Conservation (phyloP, 73 alveolate species). For the Paramecium biaurelia region DNA sequence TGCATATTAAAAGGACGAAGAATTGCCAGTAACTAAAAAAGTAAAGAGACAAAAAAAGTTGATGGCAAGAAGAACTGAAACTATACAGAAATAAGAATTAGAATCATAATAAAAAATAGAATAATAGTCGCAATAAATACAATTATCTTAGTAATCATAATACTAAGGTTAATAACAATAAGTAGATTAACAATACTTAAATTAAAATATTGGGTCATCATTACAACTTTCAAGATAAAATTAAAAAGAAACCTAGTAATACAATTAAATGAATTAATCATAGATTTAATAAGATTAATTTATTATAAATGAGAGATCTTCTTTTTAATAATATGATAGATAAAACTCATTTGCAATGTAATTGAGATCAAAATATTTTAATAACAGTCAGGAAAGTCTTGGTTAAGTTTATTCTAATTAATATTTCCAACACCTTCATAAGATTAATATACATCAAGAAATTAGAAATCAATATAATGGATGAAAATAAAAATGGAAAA, state of each 20-base stretch:
- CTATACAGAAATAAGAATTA: not conserved
- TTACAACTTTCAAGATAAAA: not conserved
- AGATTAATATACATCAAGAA: not conserved
- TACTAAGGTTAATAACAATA: no score
- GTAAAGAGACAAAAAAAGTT: not conserved
- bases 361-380: constrained; percentile 1
- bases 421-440: not conserved
- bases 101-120: not conserved
- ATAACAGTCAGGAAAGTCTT: constrained; percentile 24
- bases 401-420: not conserved
- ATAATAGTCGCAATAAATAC: not conserved
- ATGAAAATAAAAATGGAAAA: not conserved
- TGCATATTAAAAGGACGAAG: constrained; percentile 41
- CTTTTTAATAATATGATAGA: not conserved
- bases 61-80: not conserved
- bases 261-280: not conserved
- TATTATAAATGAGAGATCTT: not conserved
- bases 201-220: not conserved
- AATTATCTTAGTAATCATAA: not conserved
- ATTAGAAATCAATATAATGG: not conserved
- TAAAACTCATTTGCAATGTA: not conserved
- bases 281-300: not conserved
- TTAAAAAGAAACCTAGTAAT: not conserved
- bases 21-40: not conserved
- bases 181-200: not conserved